Evolutionary conservation across 768 basidiomycete genomes (phyloP), one percentile per base, ranked within the genome.

Genomic region (Lactifluus pinguis): DNA sequence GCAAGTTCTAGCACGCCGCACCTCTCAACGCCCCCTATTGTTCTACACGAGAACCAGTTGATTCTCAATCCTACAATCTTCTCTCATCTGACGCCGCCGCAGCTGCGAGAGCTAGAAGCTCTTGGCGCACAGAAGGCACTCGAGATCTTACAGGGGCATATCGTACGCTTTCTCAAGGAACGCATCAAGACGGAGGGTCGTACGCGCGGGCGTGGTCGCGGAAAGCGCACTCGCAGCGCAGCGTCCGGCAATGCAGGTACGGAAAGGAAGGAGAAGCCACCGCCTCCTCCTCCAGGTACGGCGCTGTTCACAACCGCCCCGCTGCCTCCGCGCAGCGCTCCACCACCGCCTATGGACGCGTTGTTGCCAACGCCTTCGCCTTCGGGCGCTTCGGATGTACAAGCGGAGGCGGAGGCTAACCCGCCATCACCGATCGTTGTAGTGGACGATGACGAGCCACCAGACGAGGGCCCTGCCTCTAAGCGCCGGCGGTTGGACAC

Each of bases 11-110:
- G 59, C 79, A 83, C 55, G 78, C 70, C 61, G 58, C 72, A 25
- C 45, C 65, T 70, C 34, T 71, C 74, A 1, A 69, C 73, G 3
- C 79, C 77, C 32, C 84, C 84, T 36, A 92, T 97, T 76, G 83
- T 91, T 25, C 74, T 95, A 13, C 91, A 95, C 64, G 86, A 92
- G 65, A 86, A 90, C 55, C 86, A 82, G 34, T 80, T 97, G 21
- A 83, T 92, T 58, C 82, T 97, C 41, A 89, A 91, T 67, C 94
- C 94, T 2, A 79, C 80, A 21, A 86, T 95, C 38, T 97, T 97
- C 69, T 80, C 86, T 9, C 84, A 85, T 57, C 79, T 95, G 13
- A 83, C 86, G 4, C 76, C 79, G 48, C 84, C 86, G 62, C 87
- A 87, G 71, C 74, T 95, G 48, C 80, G 79, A 59, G 85, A 87